phyloP scores from a whole-genome alignment of 768 basidiomycete species.

The Russula vinacea region DNA sequence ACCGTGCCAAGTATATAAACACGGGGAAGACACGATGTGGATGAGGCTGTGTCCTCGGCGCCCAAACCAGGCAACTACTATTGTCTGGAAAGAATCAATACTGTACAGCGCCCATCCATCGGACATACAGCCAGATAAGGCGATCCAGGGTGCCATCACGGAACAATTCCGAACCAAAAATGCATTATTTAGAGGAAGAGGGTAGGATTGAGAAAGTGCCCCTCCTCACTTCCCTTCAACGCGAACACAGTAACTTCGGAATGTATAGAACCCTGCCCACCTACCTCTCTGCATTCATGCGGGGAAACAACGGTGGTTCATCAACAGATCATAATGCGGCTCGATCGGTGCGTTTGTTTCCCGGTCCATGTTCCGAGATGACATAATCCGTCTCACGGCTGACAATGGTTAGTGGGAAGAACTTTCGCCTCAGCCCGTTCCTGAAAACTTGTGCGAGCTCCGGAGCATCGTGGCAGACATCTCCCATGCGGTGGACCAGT shows the following conservation, averaged over 20 bases:
- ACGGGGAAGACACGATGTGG: background rate
- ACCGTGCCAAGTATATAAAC: conserved; percentile 2
- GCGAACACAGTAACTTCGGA: no score
- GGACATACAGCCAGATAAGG: conserved; percentile 4
- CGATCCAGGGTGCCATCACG: background rate
- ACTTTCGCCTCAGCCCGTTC: conserved; percentile 4
- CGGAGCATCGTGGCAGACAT: conserved; percentile 3
- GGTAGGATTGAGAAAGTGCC: background rate
- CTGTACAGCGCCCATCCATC: background rate
- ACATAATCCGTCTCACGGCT: background rate
- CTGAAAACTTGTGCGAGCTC: conserved; percentile 12
- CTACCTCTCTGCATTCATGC: background rate
- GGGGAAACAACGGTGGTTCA: background rate
- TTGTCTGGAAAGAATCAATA: conserved; percentile 9
- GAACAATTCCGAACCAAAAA: no score
- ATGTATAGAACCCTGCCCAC: background rate
- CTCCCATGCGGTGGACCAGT: background rate
- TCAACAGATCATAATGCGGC: background rate
- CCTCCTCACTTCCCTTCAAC: background rate
- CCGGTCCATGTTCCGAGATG: background rate
- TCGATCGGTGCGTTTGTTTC: background rate
- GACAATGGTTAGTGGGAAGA: background rate
- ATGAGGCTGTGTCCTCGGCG: background rate
- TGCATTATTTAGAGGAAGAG: background rate
- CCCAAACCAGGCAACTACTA: background rate